Evolutionary conservation across 192 early-diverging fungal genomes (phyloP).

Genomic region (Glomus cerebriforme): DNA sequence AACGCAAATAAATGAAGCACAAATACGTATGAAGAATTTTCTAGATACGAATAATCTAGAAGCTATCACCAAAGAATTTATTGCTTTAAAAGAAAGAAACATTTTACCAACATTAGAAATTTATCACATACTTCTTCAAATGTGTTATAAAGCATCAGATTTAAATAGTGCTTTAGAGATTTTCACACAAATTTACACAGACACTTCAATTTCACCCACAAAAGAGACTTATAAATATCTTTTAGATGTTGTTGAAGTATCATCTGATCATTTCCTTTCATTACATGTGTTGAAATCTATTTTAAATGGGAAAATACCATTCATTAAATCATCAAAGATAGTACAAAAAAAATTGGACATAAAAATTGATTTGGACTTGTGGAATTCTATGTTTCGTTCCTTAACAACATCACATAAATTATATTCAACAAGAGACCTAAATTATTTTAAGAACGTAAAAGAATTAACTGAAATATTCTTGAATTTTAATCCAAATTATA

Average conservation of each 20-base stretch:
- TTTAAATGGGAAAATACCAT: neutral
- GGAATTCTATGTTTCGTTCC: slow-evolving; percentile 1
- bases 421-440: neutral
- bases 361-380: slow-evolving; percentile 4
- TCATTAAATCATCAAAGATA: neutral
- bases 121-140: neutral
- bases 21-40: neutral
- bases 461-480: neutral
- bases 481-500: neutral
- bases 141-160: neutral
- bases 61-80: neutral
- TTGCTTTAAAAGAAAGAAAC: slow-evolving; percentile 4
- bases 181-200: neutral
- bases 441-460: neutral
- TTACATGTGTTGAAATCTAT: neutral
- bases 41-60: neutral
- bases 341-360: neutral
- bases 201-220: neutral
- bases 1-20: neutral
- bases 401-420: slow-evolving; percentile 6
- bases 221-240: slow-evolving; percentile 10
- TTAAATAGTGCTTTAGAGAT: slow-evolving; percentile 13
- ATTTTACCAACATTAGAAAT: slow-evolving; percentile 14
- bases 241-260: neutral
- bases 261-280: neutral